These are phyloP conservation scores for Polysphondylium violaceum DNA, from an alignment of 78 protist species.

Conservation along the genomic window DNA sequence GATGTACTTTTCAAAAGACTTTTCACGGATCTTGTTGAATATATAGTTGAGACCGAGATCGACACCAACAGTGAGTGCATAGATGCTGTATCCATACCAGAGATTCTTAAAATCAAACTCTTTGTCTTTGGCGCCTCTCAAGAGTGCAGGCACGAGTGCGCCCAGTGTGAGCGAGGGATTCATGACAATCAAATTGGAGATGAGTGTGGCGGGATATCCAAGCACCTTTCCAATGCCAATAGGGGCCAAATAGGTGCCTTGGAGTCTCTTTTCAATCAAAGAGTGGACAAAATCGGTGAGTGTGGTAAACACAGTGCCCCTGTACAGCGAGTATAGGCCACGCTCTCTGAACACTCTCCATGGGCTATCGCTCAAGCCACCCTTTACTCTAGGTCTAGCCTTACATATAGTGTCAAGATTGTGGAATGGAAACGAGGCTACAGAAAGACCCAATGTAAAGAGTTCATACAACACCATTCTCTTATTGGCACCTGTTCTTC, in stretches of 20 bases:
- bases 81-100: neutral
- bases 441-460: too few species aligned
- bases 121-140: neutral
- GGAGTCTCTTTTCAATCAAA: too few species aligned
- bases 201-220: neutral
- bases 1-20: neutral
- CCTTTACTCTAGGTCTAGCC: too few species aligned
- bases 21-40: neutral
- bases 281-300: neutral
- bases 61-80: neutral
- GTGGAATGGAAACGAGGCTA: too few species aligned
- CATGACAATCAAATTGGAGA: neutral
- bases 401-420: too few species aligned
- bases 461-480: too few species aligned
- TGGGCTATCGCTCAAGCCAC: too few species aligned
- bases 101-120: neutral
- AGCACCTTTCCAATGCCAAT: too few species aligned
- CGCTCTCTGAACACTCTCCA: neutral
- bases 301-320: neutral
- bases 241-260: too few species aligned
- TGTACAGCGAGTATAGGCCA: neutral
- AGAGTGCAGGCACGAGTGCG: neutral
- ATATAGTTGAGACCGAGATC: neutral
- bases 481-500: too few species aligned
- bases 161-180: neutral